Evolutionary conservation across 371 early-diverging fungal species (phyloP).

Genomic region (Actinomortierella ambigua): DNA sequence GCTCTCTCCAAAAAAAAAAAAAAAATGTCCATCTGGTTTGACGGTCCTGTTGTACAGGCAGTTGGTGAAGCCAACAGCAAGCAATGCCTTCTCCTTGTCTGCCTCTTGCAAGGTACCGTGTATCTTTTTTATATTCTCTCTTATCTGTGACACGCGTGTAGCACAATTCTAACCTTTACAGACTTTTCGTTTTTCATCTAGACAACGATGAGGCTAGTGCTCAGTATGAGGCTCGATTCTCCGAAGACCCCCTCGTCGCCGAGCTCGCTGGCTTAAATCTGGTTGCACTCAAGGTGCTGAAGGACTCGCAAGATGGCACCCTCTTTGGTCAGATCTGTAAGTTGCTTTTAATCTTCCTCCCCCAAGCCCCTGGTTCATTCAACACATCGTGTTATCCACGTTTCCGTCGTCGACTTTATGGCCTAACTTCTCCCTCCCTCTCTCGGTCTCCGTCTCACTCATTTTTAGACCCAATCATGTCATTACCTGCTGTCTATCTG

Average conservation of each 20-base stretch:
- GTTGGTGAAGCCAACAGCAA: slow-evolving; percentile 28
- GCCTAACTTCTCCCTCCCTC: background rate
- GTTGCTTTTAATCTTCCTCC: background rate
- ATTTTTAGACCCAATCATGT: slow-evolving; percentile 32
- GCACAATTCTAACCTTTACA: too few species aligned
- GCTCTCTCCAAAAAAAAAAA: too few species aligned
- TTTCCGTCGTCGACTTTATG: background rate
- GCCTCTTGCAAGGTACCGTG: slow-evolving; percentile 30
- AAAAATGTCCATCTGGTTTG: slow-evolving; percentile 24
- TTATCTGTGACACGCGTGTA: too few species aligned
- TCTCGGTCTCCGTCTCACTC: background rate
- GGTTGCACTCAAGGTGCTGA: slow-evolving; percentile 23
- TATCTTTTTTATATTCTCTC: background rate
- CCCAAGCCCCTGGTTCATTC: too few species aligned
- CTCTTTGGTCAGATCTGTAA: slow-evolving; percentile 48
- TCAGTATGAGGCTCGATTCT: slow-evolving; percentile 23
- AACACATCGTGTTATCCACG: background rate
- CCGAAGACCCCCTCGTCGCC: slow-evolving; percentile 3
- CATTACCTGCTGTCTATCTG: slow-evolving; percentile 33
- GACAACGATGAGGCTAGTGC: background rate
- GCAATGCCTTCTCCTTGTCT: slow-evolving; percentile 33
- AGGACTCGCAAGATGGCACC: slow-evolving; percentile 28
- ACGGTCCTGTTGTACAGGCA: slow-evolving; percentile 33
- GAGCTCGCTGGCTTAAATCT: slow-evolving; percentile 14
- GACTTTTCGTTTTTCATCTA: too few species aligned